Percentiles rank a stretch among this genome's conserved stretches.
phyloP scores from a whole-genome alignment of 495 filamentous ascomycete genomes.

The Entonaema liquescens region DNA sequence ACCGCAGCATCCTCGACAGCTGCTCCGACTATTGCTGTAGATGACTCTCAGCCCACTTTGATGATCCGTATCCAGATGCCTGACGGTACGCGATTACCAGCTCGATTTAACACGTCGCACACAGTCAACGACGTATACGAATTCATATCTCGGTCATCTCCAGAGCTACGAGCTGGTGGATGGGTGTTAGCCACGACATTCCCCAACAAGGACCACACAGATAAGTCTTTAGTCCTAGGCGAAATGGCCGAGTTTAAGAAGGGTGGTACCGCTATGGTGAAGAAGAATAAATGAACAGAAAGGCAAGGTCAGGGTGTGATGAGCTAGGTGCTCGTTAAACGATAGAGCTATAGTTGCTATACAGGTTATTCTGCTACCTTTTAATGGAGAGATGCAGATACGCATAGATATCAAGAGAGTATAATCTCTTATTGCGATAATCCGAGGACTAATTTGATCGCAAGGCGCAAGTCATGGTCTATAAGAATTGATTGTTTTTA shows the following conservation, averaged over 20 bases:
- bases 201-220: conserved; percentile 89
- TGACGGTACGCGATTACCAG: conserved; percentile 84
- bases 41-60: conserved; percentile 79
- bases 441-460: conserved; percentile 5
- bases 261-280: conserved; percentile 85
- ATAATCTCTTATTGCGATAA: conserved; percentile 16
- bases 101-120: conserved; percentile 90
- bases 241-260: conserved; percentile 84
- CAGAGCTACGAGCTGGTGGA: conserved; percentile 63
- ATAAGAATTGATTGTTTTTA: neutral
- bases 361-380: neutral
- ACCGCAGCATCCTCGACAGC: conserved; percentile 48
- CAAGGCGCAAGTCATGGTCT: neutral
- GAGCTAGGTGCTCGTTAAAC: conserved; percentile 1
- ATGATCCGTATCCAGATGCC: conserved; percentile 88
- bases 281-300: conserved; percentile 48
- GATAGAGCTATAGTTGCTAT: conserved; percentile 20
- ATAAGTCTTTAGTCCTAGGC: conserved; percentile 72
- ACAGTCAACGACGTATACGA: conserved; percentile 91
- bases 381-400: neutral
- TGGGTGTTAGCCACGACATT: conserved; percentile 96
- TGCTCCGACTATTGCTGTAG: conserved; percentile 63
- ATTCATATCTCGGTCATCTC: conserved; percentile 77
- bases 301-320: neutral
- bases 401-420: conserved; percentile 17